A percentile compares a stretch with the other conserved stretches of the same genome.
Conservation (phyloP, 1,284 basidiomycete species). For the Tremellales sp. region DNA sequence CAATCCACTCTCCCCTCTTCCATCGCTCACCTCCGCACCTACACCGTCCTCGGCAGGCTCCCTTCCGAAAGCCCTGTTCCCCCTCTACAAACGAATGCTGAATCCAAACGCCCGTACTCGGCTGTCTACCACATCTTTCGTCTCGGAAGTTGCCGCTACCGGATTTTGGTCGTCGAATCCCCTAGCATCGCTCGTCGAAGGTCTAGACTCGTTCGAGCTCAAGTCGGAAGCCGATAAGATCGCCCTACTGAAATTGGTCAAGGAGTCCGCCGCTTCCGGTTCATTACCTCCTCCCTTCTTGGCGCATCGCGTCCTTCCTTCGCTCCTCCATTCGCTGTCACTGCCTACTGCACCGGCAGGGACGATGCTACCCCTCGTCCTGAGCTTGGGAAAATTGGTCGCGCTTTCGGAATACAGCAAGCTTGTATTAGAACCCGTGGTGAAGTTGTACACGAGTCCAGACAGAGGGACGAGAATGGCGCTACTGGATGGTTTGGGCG, state of each 20-base stretch:
- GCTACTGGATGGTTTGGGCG: slow-evolving; percentile 75
- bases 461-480: slow-evolving; percentile 94
- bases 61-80: slow-evolving; percentile 74
- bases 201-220: slow-evolving; percentile 82
- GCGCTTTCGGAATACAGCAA: slow-evolving; percentile 68
- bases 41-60: slow-evolving; percentile 67
- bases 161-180: slow-evolving; percentile 85
- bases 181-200: slow-evolving; percentile 77
- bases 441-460: slow-evolving; percentile 78
- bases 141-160: slow-evolving; percentile 65
- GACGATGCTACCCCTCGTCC: slow-evolving; percentile 72
- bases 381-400: slow-evolving; percentile 71
- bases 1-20: slow-evolving; percentile 71
- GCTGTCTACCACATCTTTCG: slow-evolving; percentile 69
- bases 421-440: slow-evolving; percentile 68
- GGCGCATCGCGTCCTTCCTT: slow-evolving; percentile 80
- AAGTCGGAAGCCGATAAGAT: slow-evolving; percentile 77
- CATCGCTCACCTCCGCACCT: slow-evolving; percentile 63
- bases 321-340: slow-evolving; percentile 76
- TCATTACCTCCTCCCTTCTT: slow-evolving; percentile 85
- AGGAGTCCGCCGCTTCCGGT: slow-evolving; percentile 61
- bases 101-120: slow-evolving; percentile 81
- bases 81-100: slow-evolving; percentile 78
- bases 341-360: slow-evolving; percentile 77
- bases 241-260: slow-evolving; percentile 70